Base-by-base conservation (phyloP, 2,329 filamentous ascomycete genomes). In the Trichoderma oligosporum region DNA sequence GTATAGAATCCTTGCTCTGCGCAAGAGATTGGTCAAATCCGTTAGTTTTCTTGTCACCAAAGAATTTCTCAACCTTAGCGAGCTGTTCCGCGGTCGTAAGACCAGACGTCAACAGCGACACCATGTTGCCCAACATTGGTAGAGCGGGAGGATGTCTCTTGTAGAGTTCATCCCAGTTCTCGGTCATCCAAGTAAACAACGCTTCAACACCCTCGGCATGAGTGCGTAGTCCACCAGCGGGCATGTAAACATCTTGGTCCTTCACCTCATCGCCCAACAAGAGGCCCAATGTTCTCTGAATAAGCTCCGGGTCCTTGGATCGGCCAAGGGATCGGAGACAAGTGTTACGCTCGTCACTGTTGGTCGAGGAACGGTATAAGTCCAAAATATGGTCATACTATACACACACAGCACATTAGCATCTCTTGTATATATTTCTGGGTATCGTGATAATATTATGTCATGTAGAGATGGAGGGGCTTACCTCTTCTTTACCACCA, bases 171-270 rank as follows among this genome's bases (percentile, higher is more conserved):
- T 89, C 88, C 91, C 93, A 97, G 75, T 96, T 94, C 63, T 85
- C 80, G 69, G 86, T 88, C 78, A 96, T 80, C 89, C 90, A 97
- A 16, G 71, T 73, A 81, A 88, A 97, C 57, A 96, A 81, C 7
- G 88, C 88, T 57, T 88, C 78, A 56, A 96, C 88, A 64, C 93
- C 93, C 41, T 85, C 84, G 7, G 84, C 76, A 69, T 95, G 90
- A 53, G 82, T 83, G 58, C 92, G 84, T 25, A 97, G 82, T 7
- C 89, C 89, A 31, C 84, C 83, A 36, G 94, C 82, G 1, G 93
- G 92, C 70, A 96, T 85, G 76, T 96, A 97, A 62, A 97, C 86
- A 71, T 97, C 93, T 73, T 97, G 93, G 62, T 89, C 91, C 78
- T 95, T 96, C 73, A 97, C 88, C 64, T 96, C 87, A 61, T 86